Percentiles rank a stretch among this genome's conserved stretches.
phyloP scores from a whole-genome alignment of 2,329 filamentous ascomycete genomes.

The Cordyceps javanica region DNA sequence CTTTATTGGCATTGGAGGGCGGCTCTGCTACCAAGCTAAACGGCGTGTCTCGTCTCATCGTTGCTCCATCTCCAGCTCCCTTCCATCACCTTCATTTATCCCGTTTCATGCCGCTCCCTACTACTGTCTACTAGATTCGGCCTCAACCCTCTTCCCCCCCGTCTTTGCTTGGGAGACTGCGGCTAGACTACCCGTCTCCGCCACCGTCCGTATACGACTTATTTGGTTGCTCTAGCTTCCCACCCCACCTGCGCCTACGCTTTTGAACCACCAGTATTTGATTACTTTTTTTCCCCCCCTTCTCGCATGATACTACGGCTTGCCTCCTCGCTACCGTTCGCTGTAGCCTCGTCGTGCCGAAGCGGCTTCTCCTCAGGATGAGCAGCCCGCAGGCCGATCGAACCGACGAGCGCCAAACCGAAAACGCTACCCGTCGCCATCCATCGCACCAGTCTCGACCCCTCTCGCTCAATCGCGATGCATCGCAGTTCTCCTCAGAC shows the following conservation, averaged over 20 bases:
- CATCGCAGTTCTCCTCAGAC: not conserved
- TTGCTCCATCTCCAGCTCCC: not conserved
- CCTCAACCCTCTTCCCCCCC: not conserved
- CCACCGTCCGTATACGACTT: not conserved
- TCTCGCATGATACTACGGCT: not conserved
- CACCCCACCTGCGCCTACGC: conserved; percentile 1
- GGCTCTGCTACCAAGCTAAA: not conserved
- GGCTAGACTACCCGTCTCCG: not conserved
- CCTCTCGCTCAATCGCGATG: not conserved
- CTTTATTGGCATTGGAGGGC: not conserved
- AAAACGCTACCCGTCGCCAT: not conserved
- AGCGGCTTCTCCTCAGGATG: not conserved
- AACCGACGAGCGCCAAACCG: conserved; percentile 1
- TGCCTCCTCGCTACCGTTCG: not conserved
- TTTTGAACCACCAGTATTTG: not conserved
- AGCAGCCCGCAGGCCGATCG: not conserved
- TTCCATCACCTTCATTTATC: not conserved
- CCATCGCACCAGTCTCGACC: not conserved
- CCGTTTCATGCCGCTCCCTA: not conserved
- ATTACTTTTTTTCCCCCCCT: not conserved
- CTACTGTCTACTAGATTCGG: not conserved
- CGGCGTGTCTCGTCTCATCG: not conserved
- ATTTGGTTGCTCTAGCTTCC: not conserved
- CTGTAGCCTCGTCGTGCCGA: not conserved
- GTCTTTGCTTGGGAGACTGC: not conserved